These are phyloP conservation scores for Aspergillus novofumigatus DNA, from an alignment of 2,329 filamentous ascomycete species.

Conservation along the genomic window DNA sequence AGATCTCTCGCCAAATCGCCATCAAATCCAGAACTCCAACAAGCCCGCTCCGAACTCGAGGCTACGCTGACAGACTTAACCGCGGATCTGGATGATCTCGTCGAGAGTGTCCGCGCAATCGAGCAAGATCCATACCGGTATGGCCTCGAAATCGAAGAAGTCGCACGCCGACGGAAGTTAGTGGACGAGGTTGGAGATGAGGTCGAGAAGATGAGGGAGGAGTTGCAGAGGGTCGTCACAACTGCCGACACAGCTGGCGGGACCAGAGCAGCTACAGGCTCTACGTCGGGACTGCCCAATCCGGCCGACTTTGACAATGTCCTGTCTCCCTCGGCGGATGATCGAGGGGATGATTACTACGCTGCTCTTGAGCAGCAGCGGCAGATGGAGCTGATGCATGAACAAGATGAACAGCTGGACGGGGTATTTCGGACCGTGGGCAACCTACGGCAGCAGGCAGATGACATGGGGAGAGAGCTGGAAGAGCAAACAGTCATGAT, in stretches of 20 bases:
- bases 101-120: slow-evolving; percentile 79
- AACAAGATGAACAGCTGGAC: slow-evolving; percentile 91
- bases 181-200: slow-evolving; percentile 88
- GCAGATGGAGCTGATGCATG: slow-evolving; percentile 85
- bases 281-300: slow-evolving; percentile 49
- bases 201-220: slow-evolving; percentile 81
- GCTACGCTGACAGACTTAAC: slow-evolving; percentile 70
- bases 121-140: slow-evolving; percentile 84
- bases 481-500: slow-evolving; percentile 93
- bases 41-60: slow-evolving; percentile 70
- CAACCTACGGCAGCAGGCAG: slow-evolving; percentile 81
- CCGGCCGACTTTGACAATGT: slow-evolving; percentile 53
- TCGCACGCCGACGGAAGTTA: slow-evolving; percentile 71
- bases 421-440: slow-evolving; percentile 91
- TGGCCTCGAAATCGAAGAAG: slow-evolving; percentile 78
- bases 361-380: slow-evolving; percentile 85
- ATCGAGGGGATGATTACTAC: slow-evolving; percentile 59
- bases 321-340: slow-evolving; percentile 38
- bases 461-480: slow-evolving; percentile 92
- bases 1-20: slow-evolving; percentile 72
- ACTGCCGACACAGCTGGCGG: slow-evolving; percentile 25
- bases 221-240: slow-evolving; percentile 62
- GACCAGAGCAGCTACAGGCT: not conserved
- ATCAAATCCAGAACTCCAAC: slow-evolving; percentile 64
- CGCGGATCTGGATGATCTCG: slow-evolving; percentile 83